phyloP scores from a whole-genome alignment of 139 green algal genomes.

The Zygnema circumcarinatum region DNA sequence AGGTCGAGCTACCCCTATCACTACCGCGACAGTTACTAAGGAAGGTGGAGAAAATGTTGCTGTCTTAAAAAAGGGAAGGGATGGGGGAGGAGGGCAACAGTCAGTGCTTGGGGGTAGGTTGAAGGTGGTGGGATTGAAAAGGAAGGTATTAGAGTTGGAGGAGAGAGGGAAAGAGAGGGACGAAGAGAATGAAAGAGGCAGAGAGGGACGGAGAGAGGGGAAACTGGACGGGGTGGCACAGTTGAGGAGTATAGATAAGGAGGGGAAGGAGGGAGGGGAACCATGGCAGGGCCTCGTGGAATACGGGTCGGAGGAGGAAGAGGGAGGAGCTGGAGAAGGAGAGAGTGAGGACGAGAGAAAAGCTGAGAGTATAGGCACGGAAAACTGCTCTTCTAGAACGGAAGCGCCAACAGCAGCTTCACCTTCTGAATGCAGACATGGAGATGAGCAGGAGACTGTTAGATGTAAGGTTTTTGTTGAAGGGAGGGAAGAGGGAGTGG shows the following conservation, averaged over 20 bases:
- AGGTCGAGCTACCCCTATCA: neutral
- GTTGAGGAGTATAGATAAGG: neutral
- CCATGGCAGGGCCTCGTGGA: neutral
- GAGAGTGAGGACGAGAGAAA: neutral
- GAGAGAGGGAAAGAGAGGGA: no score
- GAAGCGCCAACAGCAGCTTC: no score
- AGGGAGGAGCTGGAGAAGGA: neutral
- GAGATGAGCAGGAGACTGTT: no score
- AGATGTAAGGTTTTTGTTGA: no score
- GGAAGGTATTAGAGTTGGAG: constrained; percentile 12
- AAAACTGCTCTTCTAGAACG: no score
- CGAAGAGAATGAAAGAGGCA: no score
- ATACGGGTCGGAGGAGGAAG: neutral
- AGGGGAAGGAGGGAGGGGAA: neutral
- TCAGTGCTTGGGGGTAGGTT: constrained; percentile 6
- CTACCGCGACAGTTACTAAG: constrained; percentile 1
- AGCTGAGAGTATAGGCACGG: no score
- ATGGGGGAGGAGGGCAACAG: neutral
- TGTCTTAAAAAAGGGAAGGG: neutral
- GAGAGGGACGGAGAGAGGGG: no score
- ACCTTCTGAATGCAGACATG: no score
- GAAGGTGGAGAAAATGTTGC: neutral
- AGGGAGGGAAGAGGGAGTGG: neutral
- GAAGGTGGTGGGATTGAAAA: constrained; percentile 1
- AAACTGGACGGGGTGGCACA: constrained; percentile 17